Evolutionary conservation across 2,329 filamentous ascomycete species (phyloP), one percentile per base, ranked within the genome.

Genomic region (Phaeoacremonium minimum): DNA sequence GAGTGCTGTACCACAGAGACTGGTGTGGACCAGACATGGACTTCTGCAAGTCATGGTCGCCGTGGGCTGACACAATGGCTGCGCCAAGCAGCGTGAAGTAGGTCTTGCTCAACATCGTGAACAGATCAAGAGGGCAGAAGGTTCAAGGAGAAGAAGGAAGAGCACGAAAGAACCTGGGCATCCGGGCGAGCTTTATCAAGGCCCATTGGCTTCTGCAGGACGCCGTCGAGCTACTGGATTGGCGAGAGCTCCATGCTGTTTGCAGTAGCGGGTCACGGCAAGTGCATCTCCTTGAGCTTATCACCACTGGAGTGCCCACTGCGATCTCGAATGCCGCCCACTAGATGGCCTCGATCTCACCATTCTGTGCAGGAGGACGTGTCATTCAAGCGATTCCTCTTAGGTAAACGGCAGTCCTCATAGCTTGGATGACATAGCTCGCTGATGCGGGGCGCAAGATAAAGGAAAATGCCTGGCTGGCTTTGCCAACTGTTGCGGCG

Each of bases 1-100:
- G 66, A 2, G 69, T 80, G 57, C 87, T 91, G 61, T 91, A 94
- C 87, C 87, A 94, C 31, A 93, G 57, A 18, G 77, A 74, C 56
- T 85, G 71, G 49, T 83, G 83, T 29, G 87, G 87, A 1, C 87
- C 87, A 18, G 73, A 63, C 33, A 84, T 66, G 30, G 75, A 60
- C 41, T 73, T 69, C 56, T 88, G 82, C 31, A 67, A 53, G 15
- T 76, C 67, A 41, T 79, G 70, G 37, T 66, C 63, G 33, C 70
- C 73, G 51, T 88, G 85, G 36, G 79, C 80, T 37, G 69, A 56
- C 16, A 65, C 77, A 35, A 69, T 49, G 30, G 73, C 71, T 18
- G 68, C 71, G 32, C 73, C 60, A 41, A 64, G 57, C 13, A 70
- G 47, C 12, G 53, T 39, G 16, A 67, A 30, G 15, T 67, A 40